Evolutionary conservation across 371 early-diverging fungal species (phyloP).

Genomic region (Mucor indicus): DNA sequence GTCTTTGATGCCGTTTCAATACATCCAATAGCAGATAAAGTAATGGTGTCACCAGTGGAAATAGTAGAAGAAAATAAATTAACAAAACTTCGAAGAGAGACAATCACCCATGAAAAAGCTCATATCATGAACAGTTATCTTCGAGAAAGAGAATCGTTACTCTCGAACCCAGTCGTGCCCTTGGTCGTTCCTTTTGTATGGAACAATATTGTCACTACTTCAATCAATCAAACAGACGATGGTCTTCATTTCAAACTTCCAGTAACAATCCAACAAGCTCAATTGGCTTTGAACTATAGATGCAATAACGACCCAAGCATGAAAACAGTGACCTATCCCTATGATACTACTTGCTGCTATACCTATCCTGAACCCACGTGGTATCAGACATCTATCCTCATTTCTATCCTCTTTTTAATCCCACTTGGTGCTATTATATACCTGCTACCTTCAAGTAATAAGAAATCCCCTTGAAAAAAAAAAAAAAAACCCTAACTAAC

Average conservation of each 20-base stretch:
- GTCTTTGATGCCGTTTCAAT: conserved; percentile 27
- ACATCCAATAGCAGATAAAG: conserved; percentile 29
- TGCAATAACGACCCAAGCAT: conserved; percentile 47
- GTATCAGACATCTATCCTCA: conserved; percentile 41
- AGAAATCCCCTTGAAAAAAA: too few species aligned
- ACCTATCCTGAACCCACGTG: conserved; percentile 49
- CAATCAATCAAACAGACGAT: conserved; percentile 48
- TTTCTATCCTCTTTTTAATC: conserved; percentile 40
- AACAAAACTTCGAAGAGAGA: conserved; percentile 31
- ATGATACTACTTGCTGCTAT: conserved; percentile 62
- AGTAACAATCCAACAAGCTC: conserved; percentile 48
- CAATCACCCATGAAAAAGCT: conserved; percentile 45
- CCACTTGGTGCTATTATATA: conserved; percentile 36
- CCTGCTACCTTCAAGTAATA: too few species aligned
- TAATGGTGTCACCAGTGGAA: conserved; percentile 40
- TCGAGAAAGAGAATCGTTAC: conserved; percentile 4
- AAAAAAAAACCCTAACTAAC: too few species aligned
- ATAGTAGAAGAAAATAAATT: conserved; percentile 30
- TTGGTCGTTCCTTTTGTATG: conserved; percentile 52
- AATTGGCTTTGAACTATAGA: conserved; percentile 58
- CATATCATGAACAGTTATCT: conserved; percentile 58
- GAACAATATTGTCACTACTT: conserved; percentile 41
- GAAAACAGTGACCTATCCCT: conserved; percentile 24
- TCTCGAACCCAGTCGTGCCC: conserved; percentile 15
- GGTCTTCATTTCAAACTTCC: conserved; percentile 57